Conservation (phyloP, 2,329 filamentous ascomycete species). For the Pseudogymnoascus sp. region DNA sequence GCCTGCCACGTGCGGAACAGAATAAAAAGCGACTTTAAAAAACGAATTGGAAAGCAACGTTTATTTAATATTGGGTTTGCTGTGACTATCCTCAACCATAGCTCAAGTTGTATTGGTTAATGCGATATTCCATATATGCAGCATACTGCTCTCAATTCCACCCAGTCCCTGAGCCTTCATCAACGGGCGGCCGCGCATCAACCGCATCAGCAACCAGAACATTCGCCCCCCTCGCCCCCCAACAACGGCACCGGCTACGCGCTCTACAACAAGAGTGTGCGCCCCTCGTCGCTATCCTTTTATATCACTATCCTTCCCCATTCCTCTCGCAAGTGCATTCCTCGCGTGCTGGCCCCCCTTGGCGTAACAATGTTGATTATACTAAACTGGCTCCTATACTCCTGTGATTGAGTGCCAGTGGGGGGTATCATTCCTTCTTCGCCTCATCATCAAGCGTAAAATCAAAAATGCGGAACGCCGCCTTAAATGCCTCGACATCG, state of each 20-base stretch:
- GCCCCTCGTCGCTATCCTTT: not conserved
- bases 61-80: not conserved
- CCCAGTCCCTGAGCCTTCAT: not conserved
- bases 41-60: not conserved
- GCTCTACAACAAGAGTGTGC: not conserved
- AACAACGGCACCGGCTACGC: too few species aligned
- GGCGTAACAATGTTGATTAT: not conserved
- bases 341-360: not conserved
- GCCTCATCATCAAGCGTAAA: conserved; percentile 38
- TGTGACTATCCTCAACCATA: not conserved
- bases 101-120: not conserved
- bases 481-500: conserved; percentile 72
- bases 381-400: not conserved
- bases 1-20: not conserved
- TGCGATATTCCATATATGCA: not conserved
- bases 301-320: not conserved
- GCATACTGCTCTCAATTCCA: not conserved
- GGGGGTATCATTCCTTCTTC: conserved; percentile 6
- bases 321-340: not conserved
- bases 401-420: not conserved
- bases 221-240: not conserved
- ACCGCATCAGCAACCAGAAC: not conserved
- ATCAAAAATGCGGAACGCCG: conserved; percentile 77
- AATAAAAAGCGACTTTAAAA: not conserved
- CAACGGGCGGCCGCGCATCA: not conserved